Percentiles rank a stretch among this genome's conserved stretches.
phyloP scores from a whole-genome alignment of 768 basidiomycete genomes.

The Zangia roseola region DNA sequence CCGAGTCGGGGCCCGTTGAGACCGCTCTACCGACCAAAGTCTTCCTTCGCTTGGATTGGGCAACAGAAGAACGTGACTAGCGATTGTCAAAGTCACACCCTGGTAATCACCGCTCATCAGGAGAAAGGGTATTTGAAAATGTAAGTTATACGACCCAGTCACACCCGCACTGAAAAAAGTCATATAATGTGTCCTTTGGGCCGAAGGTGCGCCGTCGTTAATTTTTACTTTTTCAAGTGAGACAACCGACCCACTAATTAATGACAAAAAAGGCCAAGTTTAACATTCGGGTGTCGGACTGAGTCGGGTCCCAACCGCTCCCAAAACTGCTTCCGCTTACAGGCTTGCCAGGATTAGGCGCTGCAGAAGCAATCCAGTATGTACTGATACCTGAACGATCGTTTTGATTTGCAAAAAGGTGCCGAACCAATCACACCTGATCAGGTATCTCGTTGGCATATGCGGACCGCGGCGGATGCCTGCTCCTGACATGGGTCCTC shows the following conservation, averaged over 20 bases:
- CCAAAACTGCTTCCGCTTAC: too few species aligned
- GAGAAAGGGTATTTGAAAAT: neutral
- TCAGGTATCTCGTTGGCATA: neutral
- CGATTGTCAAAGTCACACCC: neutral
- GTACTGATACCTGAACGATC: too few species aligned
- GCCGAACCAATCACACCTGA: neutral
- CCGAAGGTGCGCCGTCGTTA: too few species aligned
- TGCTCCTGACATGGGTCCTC: neutral
- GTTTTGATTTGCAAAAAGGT: neutral
- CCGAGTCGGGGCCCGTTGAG: neutral
- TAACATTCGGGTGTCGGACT: neutral
- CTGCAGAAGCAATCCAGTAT: too few species aligned
- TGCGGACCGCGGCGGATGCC: neutral
- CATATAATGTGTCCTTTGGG: neutral
- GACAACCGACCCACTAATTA: neutral
- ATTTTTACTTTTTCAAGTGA: slow-evolving; percentile 15
- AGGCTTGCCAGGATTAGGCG: too few species aligned
- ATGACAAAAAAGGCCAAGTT: neutral
- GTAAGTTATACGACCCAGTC: neutral
- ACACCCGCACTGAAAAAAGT: slow-evolving; percentile 2
- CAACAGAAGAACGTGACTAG: neutral
- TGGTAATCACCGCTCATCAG: slow-evolving; percentile 1
- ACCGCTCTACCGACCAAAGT: too few species aligned
- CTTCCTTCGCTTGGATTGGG: neutral
- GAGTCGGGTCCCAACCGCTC: too few species aligned